Evolutionary conservation across 768 basidiomycete species (phyloP).

Genomic region (Boletus rubroflammeus): DNA sequence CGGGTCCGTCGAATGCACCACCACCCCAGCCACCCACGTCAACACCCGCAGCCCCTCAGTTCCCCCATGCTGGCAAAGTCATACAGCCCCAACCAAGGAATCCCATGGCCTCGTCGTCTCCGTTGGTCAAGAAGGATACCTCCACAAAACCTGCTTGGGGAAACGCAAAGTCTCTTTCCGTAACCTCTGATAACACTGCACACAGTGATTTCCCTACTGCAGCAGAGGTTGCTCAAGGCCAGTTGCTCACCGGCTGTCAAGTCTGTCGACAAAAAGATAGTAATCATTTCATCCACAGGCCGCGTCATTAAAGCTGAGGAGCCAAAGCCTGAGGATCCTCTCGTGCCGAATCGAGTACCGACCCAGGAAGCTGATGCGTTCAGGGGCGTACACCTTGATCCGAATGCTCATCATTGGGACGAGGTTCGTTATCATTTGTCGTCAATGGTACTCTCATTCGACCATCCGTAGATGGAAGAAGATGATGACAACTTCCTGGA

Average conservation of each 20-base stretch:
- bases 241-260: slow-evolving; percentile 22
- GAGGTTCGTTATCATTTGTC: slow-evolving; percentile 58
- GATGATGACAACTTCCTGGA: slow-evolving; percentile 89
- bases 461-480: slow-evolving; percentile 67
- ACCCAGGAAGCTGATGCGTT: slow-evolving; percentile 90
- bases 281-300: slow-evolving; percentile 20
- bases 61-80: slow-evolving; percentile 59
- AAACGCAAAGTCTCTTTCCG: slow-evolving; percentile 42
- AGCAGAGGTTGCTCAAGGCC: slow-evolving; percentile 88
- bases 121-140: slow-evolving; percentile 33
- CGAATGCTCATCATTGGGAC: slow-evolving; percentile 96
- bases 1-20: slow-evolving; percentile 39
- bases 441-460: not conserved
- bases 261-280: not conserved
- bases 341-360: slow-evolving; percentile 52
- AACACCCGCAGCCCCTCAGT: slow-evolving; percentile 42
- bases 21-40: slow-evolving; percentile 45
- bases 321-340: slow-evolving; percentile 51
- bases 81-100: slow-evolving; percentile 60
- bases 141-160: slow-evolving; percentile 68
- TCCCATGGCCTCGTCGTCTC: slow-evolving; percentile 29
- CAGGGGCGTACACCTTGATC: slow-evolving; percentile 88
- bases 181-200: slow-evolving; percentile 38
- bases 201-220: slow-evolving; percentile 91
- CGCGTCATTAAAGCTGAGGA: slow-evolving; percentile 26